These are phyloP conservation scores for Laetiporus sulphureus DNA, from an alignment of 1,284 basidiomycete species.

Conservation along the genomic window DNA sequence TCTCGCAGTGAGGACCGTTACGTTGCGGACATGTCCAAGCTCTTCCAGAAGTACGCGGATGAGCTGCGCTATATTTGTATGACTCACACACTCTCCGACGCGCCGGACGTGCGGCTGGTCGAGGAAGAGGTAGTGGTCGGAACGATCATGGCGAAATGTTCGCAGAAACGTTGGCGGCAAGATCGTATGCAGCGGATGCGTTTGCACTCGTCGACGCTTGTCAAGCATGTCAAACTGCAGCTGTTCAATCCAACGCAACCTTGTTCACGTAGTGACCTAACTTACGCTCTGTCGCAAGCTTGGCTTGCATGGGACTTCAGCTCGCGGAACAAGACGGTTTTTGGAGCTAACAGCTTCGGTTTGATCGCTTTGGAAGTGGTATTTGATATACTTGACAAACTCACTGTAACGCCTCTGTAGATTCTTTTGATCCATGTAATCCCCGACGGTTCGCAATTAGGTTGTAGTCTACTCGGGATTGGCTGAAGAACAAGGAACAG, in stretches of 20 bases:
- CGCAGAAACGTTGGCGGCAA: conserved; percentile 51
- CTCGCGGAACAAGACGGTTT: conserved; percentile 34
- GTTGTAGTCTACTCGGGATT: too few species aligned
- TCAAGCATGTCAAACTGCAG: conserved; percentile 42
- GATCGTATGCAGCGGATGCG: conserved; percentile 60
- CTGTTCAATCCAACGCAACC: conserved; percentile 31
- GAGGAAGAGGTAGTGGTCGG: conserved; percentile 73
- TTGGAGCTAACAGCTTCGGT: conserved; percentile 64
- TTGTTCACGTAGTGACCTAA: conserved; percentile 26
- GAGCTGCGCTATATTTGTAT: conserved; percentile 64
- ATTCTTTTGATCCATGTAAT: too few species aligned
- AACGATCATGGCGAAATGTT: conserved; percentile 57
- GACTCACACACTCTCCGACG: conserved; percentile 61
- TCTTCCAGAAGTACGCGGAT: conserved; percentile 50
- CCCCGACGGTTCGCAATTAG: too few species aligned
- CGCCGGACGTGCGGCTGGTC: conserved; percentile 45
- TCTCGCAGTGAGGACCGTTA: conserved; percentile 26
- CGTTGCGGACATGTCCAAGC: conserved; percentile 25
- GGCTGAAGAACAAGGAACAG: too few species aligned
- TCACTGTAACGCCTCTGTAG: too few species aligned
- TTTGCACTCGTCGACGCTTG: conserved; percentile 47
- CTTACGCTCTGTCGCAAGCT: conserved; percentile 40
- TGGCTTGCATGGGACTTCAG: conserved; percentile 64
- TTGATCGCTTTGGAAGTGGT: conserved; percentile 54
- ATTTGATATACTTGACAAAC: conserved; percentile 49